Evolutionary conservation across 768 basidiomycete species (phyloP), one percentile per base, ranked within the genome.

Genomic region (Daedaleopsis nitida): DNA sequence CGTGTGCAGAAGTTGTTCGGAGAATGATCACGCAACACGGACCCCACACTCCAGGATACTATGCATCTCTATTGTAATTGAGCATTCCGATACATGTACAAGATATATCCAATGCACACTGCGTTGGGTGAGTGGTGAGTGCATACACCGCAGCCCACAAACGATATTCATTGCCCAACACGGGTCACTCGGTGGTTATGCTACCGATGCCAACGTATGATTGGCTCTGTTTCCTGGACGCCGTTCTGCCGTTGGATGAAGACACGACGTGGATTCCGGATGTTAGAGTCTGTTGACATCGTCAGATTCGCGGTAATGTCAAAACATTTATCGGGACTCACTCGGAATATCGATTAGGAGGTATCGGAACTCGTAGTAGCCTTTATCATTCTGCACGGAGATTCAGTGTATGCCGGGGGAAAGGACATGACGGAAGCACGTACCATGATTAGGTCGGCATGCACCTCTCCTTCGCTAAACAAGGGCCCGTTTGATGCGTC

Each of bases 1-100:
- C 87, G 96, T 55, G 96, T 99, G 16, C 94, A 96, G 83, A 99
- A 94, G 76, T 82, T 98, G 32, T 91, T 94, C 68, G 96, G 95
- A 70, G 96, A 98, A 78, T 93, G 82, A 77, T 43, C 34, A 37
- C 43, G 13, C 48, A 45, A 23, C 38, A n/a, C 19, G 5, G 34
- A 24, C 3, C 52, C 17, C 16, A 19, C 47, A n/a, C 10, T 13
- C 12, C 47, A 32, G 54, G 56, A 60, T 55, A 55, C 38, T 53
- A 56, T 24, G 44, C 58, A 60, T 57, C 45, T 64, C 54, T 64
- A 55, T 59, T 44, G 19, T 60, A 50, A 57, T 58, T n/a, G 37
- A 57, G 51, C 52, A 56, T 49, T 16, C 37, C 35, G 53, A 45
- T 60, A 64, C 52, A 60, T 64, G 58, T 64, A 64, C 58, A 57